These are phyloP conservation scores for Cercospora canescens DNA, from an alignment of 2,329 filamentous ascomycete genomes.

Conservation along the genomic window DNA sequence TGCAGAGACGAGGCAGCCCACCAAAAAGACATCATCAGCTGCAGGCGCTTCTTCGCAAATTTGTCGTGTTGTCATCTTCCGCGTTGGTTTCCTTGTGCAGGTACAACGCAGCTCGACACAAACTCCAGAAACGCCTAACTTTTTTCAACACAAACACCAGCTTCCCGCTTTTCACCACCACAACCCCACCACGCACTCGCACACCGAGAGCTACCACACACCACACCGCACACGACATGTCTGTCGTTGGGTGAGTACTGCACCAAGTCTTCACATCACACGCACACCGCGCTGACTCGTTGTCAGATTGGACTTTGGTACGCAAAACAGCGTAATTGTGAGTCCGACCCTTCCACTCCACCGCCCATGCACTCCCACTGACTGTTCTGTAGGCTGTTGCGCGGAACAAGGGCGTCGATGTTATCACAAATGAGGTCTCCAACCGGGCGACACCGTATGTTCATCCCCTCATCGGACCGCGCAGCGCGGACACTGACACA, in stretches of 20 bases:
- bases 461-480: background rate
- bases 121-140: background rate
- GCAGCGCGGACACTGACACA: slow-evolving; percentile 42
- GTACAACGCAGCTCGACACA: background rate
- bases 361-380: slow-evolving; percentile 12
- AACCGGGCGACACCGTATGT: slow-evolving; percentile 97
- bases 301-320: slow-evolving; percentile 78
- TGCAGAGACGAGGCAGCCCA: background rate
- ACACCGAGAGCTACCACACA: slow-evolving; percentile 8
- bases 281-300: slow-evolving; percentile 6
- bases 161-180: background rate
- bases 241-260: slow-evolving; percentile 15
- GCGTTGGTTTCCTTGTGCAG: background rate
- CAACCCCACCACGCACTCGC: slow-evolving; percentile 2
- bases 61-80: background rate
- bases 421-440: slow-evolving; percentile 98
- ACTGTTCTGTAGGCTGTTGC: slow-evolving; percentile 66
- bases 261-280: background rate
- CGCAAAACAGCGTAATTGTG: slow-evolving; percentile 86
- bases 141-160: slow-evolving; percentile 5
- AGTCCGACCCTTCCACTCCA: slow-evolving; percentile 4
- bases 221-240: slow-evolving; percentile 10
- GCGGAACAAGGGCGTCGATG: slow-evolving; percentile 97
- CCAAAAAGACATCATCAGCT: background rate
- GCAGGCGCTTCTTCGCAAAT: background rate